Percentiles rank a stretch among this genome's conserved stretches.
Conservation (phyloP, 192 early-diverging fungal genomes). For the Pilaira anomala region DNA sequence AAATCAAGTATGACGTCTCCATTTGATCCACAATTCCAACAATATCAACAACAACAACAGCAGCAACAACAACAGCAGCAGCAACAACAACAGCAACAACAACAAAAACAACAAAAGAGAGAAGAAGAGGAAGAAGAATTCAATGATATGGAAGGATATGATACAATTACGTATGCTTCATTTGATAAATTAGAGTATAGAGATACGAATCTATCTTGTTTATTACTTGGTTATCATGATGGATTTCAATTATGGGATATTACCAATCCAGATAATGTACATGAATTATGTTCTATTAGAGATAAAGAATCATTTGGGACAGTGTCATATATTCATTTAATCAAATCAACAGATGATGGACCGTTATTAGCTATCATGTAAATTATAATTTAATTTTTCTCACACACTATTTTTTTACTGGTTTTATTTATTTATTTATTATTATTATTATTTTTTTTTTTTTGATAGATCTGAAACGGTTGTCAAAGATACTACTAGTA, state of each 20-base stretch:
- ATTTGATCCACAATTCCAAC: conserved; percentile 30
- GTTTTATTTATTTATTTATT: too few species aligned
- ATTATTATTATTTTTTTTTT: neutral
- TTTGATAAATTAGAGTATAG: conserved; percentile 29
- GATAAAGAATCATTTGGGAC: conserved; percentile 40
- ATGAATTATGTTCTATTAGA: conserved; percentile 63
- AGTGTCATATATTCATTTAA: conserved; percentile 52
- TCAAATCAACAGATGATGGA: conserved; percentile 9
- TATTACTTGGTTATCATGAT: conserved; percentile 65
- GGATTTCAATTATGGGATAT: conserved; percentile 84
- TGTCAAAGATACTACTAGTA: neutral
- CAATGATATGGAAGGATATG: conserved; percentile 8
- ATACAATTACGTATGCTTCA: conserved; percentile 26
- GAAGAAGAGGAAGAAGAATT: conserved; percentile 11
- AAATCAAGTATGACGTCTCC: conserved; percentile 17
- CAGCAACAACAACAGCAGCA: conserved; percentile 30
- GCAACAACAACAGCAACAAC: conserved; percentile 18
- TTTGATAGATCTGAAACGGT: conserved; percentile 10
- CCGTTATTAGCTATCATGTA: conserved; percentile 40
- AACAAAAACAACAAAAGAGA: conserved; percentile 28
- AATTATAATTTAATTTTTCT: neutral
- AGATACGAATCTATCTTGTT: conserved; percentile 26
- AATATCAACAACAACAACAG: conserved; percentile 28
- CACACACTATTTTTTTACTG: neutral
- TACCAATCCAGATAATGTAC: conserved; percentile 59